Percentiles rank a stretch among this genome's conserved stretches.
Evolutionary conservation across 192 early-diverging fungal genomes (phyloP).

Genomic region (Phycomyces nitens): DNA sequence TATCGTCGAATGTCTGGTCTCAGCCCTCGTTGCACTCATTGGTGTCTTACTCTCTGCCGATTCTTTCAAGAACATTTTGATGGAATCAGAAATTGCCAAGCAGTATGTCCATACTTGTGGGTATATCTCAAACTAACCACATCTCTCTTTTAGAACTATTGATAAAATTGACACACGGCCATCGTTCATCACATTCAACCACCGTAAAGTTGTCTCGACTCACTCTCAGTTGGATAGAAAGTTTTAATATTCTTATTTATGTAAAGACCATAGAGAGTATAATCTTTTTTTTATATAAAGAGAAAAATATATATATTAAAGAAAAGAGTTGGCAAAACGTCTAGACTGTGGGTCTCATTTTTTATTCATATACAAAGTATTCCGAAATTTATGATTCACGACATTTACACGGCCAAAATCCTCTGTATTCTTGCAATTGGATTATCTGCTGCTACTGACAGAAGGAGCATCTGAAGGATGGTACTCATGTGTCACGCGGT

Average conservation of each 20-base stretch:
- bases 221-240: conserved; percentile 19
- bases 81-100: conserved; percentile 59
- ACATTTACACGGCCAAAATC: neutral
- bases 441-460: neutral
- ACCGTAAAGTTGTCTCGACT: conserved; percentile 34
- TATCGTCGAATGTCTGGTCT: conserved; percentile 40
- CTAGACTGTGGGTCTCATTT: neutral
- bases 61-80: conserved; percentile 53
- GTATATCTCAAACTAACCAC: neutral
- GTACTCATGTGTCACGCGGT: conserved; percentile 8
- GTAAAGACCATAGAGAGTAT: no score
- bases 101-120: conserved; percentile 36
- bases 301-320: neutral
- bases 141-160: conserved; percentile 47
- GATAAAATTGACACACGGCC: conserved; percentile 59
- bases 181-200: conserved; percentile 56
- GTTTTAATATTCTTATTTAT: neutral
- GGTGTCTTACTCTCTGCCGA: conserved; percentile 50
- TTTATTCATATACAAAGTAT: neutral
- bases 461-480: neutral
- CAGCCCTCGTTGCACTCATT: conserved; percentile 44
- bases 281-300: neutral
- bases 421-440: neutral
- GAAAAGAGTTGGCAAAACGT: neutral
- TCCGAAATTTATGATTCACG: no score